phyloP scores from a whole-genome alignment of 2,329 filamentous ascomycete genomes.

The Pseudogymnoascus sp. region DNA sequence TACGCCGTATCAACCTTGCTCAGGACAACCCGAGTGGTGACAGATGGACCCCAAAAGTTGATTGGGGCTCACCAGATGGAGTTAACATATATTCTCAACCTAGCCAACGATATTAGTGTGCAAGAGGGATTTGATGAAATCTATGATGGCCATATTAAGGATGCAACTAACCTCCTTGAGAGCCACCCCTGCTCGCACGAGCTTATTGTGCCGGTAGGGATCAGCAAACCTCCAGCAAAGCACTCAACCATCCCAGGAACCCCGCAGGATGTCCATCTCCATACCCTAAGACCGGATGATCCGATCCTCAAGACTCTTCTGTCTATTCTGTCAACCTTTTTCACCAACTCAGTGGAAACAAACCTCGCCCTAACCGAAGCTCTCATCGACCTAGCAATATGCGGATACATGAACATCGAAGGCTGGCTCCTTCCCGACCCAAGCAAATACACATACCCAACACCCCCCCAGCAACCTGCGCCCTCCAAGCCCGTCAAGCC shows the following conservation, averaged over 20 bases:
- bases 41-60: conserved; percentile 54
- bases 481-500: conserved; percentile 27
- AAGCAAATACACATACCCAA: conserved; percentile 48
- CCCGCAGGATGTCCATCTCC: conserved; percentile 52
- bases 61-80: conserved; percentile 70
- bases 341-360: conserved; percentile 83
- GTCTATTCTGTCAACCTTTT: conserved; percentile 71
- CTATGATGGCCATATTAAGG: conserved; percentile 66
- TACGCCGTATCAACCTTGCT: conserved; percentile 77
- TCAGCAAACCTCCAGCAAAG: conserved; percentile 49
- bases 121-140: conserved; percentile 65
- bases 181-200: conserved; percentile 66
- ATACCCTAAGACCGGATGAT: conserved; percentile 57
- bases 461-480: conserved; percentile 24
- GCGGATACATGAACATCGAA: conserved; percentile 77
- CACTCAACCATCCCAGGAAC: conserved; percentile 52
- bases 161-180: conserved; percentile 63
- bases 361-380: conserved; percentile 84
- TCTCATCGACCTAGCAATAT: conserved; percentile 74
- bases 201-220: conserved; percentile 58
- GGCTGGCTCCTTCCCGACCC: conserved; percentile 82
- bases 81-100: conserved; percentile 61
- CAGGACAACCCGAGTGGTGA: conserved; percentile 54
- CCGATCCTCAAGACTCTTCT: conserved; percentile 59
- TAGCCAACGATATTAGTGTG: conserved; percentile 63